These are phyloP conservation scores for Aquanectria penicillioides DNA, from an alignment of 2,329 filamentous ascomycete species.

Conservation along the genomic window DNA sequence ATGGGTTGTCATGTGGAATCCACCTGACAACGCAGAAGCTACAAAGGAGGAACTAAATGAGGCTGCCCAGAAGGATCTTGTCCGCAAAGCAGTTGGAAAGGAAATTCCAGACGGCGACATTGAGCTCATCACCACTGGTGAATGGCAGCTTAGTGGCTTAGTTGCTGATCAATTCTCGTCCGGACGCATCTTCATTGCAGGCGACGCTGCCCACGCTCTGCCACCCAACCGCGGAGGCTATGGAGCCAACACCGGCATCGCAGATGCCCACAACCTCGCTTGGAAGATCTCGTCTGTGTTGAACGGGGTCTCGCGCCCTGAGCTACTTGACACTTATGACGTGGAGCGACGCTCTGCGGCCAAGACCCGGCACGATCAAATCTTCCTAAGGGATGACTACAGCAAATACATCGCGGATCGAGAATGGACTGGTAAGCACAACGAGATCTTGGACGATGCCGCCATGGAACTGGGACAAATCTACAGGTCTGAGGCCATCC, in stretches of 20 bases:
- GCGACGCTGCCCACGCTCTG: constrained; percentile 48
- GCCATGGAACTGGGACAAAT: constrained; percentile 30
- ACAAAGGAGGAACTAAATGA: constrained; percentile 12
- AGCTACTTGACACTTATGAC: constrained; percentile 51
- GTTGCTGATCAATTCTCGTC: constrained; percentile 42
- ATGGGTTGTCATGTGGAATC: constrained; percentile 36
- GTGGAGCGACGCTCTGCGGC: constrained; percentile 50
- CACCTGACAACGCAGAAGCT: not conserved
- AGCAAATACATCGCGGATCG: constrained; percentile 9
- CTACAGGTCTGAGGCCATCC: constrained; percentile 13
- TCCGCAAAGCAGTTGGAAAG: constrained; percentile 26
- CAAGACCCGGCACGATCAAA: constrained; percentile 36
- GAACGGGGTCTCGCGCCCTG: constrained; percentile 25
- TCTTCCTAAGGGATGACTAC: constrained; percentile 37
- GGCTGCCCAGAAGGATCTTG: constrained; percentile 12
- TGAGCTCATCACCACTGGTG: constrained; percentile 29
- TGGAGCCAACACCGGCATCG: constrained; percentile 47
- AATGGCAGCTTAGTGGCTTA: constrained; percentile 38
- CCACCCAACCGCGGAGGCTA: constrained; percentile 47
- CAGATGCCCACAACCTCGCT: constrained; percentile 53
- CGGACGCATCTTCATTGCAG: constrained; percentile 45
- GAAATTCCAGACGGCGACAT: constrained; percentile 26
- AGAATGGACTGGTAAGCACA: constrained; percentile 18
- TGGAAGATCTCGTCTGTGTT: constrained; percentile 54
- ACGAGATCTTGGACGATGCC: constrained; percentile 20